Evolutionary conservation across 257 asterid species (phyloP).

Genomic region (Marsdenia floribunda): DNA sequence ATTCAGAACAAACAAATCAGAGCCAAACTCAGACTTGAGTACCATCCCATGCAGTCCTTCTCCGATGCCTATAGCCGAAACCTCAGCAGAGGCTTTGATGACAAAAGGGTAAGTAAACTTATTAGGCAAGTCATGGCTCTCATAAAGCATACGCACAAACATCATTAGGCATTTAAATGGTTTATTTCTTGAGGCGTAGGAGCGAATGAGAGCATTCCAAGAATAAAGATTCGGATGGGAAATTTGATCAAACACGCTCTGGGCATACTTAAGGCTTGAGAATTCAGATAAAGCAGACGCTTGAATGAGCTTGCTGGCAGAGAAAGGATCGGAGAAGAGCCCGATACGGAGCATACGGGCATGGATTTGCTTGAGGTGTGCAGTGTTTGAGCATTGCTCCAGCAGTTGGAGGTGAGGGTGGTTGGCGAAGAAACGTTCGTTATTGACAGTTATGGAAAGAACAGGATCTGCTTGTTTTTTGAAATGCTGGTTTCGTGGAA

Average conservation of each 20-base stretch:
- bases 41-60: slow-evolving; percentile 70
- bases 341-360: slow-evolving; percentile 70
- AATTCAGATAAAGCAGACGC: slow-evolving; percentile 39
- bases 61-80: slow-evolving; percentile 43
- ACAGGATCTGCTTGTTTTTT: slow-evolving; percentile 13
- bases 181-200: slow-evolving; percentile 44
- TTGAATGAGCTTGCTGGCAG: slow-evolving; percentile 70
- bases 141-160: slow-evolving; percentile 40
- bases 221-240: slow-evolving; percentile 68
- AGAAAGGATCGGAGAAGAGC: slow-evolving; percentile 56
- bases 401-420: slow-evolving; percentile 46
- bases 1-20: slow-evolving; percentile 57
- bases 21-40: slow-evolving; percentile 43
- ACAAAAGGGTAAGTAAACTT: slow-evolving; percentile 79
- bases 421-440: slow-evolving; percentile 48
- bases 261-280: slow-evolving; percentile 63
- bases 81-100: slow-evolving; percentile 60
- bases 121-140: slow-evolving; percentile 44
- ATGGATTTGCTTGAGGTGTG: slow-evolving; percentile 67
- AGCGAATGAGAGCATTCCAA: slow-evolving; percentile 68
- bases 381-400: slow-evolving; percentile 40
- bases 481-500: slow-evolving; percentile 2
- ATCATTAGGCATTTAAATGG: slow-evolving; percentile 34
- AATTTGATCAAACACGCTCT: slow-evolving; percentile 65
- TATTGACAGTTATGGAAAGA: slow-evolving; percentile 27